Evolutionary conservation across 2,329 filamentous ascomycete species (phyloP).

Genomic region (Fusarium robinianum): DNA sequence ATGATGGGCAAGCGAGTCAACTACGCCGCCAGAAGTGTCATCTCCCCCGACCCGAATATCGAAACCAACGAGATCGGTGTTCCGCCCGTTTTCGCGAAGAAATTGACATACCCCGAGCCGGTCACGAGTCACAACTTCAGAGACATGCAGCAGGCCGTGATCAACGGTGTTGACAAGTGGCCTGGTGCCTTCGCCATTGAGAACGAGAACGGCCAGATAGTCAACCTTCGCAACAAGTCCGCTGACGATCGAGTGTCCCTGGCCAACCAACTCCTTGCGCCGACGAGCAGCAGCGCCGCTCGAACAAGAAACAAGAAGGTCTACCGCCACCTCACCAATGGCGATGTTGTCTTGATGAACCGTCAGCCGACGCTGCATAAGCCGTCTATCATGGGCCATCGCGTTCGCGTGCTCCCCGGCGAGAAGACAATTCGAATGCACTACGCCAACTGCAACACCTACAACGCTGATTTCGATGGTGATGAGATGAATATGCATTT

Average conservation of each 20-base stretch:
- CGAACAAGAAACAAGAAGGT: conserved; percentile 93
- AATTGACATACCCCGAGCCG: conserved; percentile 94
- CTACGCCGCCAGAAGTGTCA: conserved; percentile 95
- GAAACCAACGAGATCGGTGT: conserved; percentile 99
- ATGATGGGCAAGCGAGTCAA: conserved; percentile 99
- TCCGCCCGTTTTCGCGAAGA: conserved; percentile 95
- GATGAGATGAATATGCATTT: conserved; percentile 99
- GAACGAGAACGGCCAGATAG: conserved; percentile 90
- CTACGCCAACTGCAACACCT: conserved; percentile 99
- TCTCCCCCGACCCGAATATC: conserved; percentile 97
- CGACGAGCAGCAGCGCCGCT: conserved; percentile 73
- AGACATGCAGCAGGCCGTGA: conserved; percentile 92
- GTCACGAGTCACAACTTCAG: conserved; percentile 97
- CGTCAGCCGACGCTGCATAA: conserved; percentile 97
- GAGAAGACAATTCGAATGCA: conserved; percentile 99
- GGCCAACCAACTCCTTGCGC: conserved; percentile 90
- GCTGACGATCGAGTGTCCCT: conserved; percentile 85
- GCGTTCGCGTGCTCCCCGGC: conserved; percentile 86
- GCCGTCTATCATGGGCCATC: conserved; percentile 98
- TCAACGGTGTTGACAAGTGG: conserved; percentile 93
- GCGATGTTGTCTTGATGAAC: conserved; percentile 98
- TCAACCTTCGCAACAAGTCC: conserved; percentile 85
- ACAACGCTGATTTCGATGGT: conserved; percentile 98
- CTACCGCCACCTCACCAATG: conserved; percentile 91
- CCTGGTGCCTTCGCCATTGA: conserved; percentile 94